Conservation (phyloP, 768 basidiomycete genomes). For the Agrocybe pediades region DNA sequence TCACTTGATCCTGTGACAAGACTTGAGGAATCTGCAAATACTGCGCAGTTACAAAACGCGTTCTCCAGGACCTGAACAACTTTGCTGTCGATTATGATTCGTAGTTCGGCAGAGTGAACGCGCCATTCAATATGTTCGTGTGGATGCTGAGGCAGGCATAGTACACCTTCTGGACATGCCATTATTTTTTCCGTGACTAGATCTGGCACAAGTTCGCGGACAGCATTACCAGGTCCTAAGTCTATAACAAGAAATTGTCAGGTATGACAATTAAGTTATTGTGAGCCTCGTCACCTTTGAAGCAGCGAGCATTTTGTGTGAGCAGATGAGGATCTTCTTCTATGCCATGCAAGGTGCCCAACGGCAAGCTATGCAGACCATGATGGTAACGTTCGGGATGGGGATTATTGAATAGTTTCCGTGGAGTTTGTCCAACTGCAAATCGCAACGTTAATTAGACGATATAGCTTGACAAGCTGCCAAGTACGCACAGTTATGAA, state of each 20-base stretch:
- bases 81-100: slow-evolving; percentile 63
- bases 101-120: slow-evolving; percentile 53
- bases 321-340: slow-evolving; percentile 82
- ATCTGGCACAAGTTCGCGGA: slow-evolving; percentile 59
- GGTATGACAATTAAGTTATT: neutral
- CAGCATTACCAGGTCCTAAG: slow-evolving; percentile 45
- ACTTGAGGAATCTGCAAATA: slow-evolving; percentile 72
- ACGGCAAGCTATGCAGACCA: slow-evolving; percentile 71
- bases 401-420: slow-evolving; percentile 74
- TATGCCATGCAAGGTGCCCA: slow-evolving; percentile 72
- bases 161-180: slow-evolving; percentile 59
- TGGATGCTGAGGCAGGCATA: slow-evolving; percentile 58
- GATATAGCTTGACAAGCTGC: neutral
- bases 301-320: slow-evolving; percentile 52
- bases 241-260: slow-evolving; percentile 32
- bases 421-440: slow-evolving; percentile 88
- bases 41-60: slow-evolving; percentile 69
- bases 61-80: slow-evolving; percentile 81
- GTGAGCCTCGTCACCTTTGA: slow-evolving; percentile 47
- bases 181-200: slow-evolving; percentile 55
- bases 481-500: slow-evolving; percentile 77
- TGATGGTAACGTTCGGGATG: slow-evolving; percentile 79
- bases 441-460: neutral
- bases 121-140: slow-evolving; percentile 78
- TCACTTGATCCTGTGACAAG: slow-evolving; percentile 83